Evolutionary conservation across 1,284 basidiomycete genomes (phyloP).

Genomic region (Ganoderma resinaceum): DNA sequence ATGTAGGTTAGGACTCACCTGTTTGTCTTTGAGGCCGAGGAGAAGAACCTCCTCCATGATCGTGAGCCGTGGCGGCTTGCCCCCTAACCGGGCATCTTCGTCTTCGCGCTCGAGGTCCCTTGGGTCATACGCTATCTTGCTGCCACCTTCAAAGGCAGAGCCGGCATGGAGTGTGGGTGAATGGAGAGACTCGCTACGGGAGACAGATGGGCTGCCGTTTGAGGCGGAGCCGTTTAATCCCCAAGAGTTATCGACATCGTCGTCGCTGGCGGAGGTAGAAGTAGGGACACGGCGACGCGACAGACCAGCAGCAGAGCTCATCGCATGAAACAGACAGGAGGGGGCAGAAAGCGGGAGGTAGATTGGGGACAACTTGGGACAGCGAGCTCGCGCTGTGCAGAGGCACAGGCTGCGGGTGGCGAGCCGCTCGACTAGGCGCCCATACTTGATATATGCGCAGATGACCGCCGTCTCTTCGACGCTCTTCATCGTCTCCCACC

Average conservation of each 20-base stretch:
- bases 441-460: slow-evolving; percentile 11
- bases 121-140: slow-evolving; percentile 93
- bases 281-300: slow-evolving; percentile 58
- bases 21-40: slow-evolving; percentile 90
- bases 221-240: slow-evolving; percentile 39
- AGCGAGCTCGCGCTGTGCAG: neutral
- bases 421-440: slow-evolving; percentile 6
- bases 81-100: slow-evolving; percentile 72
- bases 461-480: slow-evolving; percentile 3
- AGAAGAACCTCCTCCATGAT: slow-evolving; percentile 97
- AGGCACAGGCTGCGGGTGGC: slow-evolving; percentile 13
- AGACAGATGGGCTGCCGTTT: slow-evolving; percentile 41
- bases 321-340: slow-evolving; percentile 35
- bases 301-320: slow-evolving; percentile 54
- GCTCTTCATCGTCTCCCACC: neutral
- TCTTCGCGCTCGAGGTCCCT: slow-evolving; percentile 84
- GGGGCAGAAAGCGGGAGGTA: slow-evolving; percentile 11
- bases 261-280: slow-evolving; percentile 45
- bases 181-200: slow-evolving; percentile 34
- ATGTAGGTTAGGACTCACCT: slow-evolving; percentile 54
- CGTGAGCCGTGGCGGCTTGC: slow-evolving; percentile 86
- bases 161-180: slow-evolving; percentile 59
- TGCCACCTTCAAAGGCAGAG: slow-evolving; percentile 83
- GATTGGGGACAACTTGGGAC: slow-evolving; percentile 6
- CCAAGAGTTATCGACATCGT: slow-evolving; percentile 42